Conservation (phyloP, 495 filamentous ascomycete genomes). For the Chaetomium cochliodes region DNA sequence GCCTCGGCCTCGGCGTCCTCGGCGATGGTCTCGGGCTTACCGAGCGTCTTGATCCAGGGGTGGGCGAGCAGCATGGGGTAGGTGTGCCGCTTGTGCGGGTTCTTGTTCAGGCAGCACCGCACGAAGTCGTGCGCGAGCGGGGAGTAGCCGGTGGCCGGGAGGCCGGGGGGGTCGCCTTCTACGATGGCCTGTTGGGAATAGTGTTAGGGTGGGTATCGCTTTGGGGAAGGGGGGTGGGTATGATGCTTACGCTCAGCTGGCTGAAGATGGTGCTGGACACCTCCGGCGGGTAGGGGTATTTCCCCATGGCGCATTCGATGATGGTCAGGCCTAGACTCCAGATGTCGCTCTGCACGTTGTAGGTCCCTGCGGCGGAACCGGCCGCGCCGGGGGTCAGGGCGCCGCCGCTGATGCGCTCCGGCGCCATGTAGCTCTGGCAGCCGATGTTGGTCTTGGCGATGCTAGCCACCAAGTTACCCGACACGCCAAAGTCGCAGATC, state of each 20-base stretch:
- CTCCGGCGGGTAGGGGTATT: constrained; percentile 96
- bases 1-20: constrained; percentile 68
- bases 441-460: constrained; percentile 99
- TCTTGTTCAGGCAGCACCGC: constrained; percentile 84
- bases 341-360: constrained; percentile 97
- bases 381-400: constrained; percentile 64
- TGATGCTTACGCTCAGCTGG: constrained; percentile 81
- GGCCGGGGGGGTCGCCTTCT: constrained; percentile 85
- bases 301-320: constrained; percentile 93
- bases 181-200: constrained; percentile 78
- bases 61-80: constrained; percentile 89
- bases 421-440: constrained; percentile 99
- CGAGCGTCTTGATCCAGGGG: constrained; percentile 77
- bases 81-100: constrained; percentile 81
- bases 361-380: constrained; percentile 71
- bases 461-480: constrained; percentile 92
- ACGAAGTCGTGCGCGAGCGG: constrained; percentile 84
- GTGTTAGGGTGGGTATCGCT: constrained; percentile 2
- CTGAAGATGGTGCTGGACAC: constrained; percentile 99
- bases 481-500: constrained; percentile 98
- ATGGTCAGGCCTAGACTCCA: constrained; percentile 94
- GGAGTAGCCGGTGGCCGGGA: constrained; percentile 75
- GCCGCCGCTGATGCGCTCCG: constrained; percentile 87
- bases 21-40: constrained; percentile 78
- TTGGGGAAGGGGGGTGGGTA: constrained; percentile 16